These are phyloP conservation scores for Curvularia spicifera DNA, from an alignment of 2,329 filamentous ascomycete genomes.

Conservation along the genomic window DNA sequence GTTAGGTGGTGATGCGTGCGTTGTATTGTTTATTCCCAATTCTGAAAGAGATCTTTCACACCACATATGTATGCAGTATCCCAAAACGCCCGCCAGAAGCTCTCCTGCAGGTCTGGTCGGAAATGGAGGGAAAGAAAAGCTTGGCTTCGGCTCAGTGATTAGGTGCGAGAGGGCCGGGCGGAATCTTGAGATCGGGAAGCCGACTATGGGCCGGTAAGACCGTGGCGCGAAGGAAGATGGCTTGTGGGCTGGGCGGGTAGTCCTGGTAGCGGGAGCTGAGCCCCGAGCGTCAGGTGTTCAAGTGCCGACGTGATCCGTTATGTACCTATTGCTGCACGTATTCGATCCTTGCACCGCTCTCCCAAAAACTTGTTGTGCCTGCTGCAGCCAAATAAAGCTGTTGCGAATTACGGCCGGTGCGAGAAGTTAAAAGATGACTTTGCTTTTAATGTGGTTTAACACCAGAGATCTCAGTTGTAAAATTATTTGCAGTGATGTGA, in stretches of 20 bases:
- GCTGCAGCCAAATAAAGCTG: neutral
- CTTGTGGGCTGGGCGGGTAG: constrained; percentile 1
- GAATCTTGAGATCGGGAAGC: constrained; percentile 6
- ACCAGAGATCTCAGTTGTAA: neutral
- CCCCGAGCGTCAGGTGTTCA: constrained; percentile 12
- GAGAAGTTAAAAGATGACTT: neutral
- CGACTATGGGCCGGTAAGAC: constrained; percentile 3
- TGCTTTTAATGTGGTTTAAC: neutral
- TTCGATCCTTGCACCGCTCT: neutral
- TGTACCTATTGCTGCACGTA: constrained; percentile 2
- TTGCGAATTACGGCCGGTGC: neutral
- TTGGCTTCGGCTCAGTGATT: constrained; percentile 3
- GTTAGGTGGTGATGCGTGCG: neutral
- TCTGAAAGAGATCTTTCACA: neutral
- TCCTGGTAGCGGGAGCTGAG: constrained; percentile 16
- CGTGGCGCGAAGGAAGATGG: constrained; percentile 4
- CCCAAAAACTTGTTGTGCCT: neutral
- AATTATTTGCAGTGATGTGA: neutral
- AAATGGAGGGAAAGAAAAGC: neutral
- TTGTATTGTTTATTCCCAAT: neutral
- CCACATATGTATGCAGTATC: constrained; percentile 2
- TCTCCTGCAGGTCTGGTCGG: neutral
- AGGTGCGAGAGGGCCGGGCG: neutral
- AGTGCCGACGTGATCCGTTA: constrained; percentile 11
- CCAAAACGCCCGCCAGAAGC: neutral